Percentiles rank a stretch among this genome's conserved stretches.
phyloP scores from a whole-genome alignment of 768 basidiomycete species.

The Auricularia cornea region DNA sequence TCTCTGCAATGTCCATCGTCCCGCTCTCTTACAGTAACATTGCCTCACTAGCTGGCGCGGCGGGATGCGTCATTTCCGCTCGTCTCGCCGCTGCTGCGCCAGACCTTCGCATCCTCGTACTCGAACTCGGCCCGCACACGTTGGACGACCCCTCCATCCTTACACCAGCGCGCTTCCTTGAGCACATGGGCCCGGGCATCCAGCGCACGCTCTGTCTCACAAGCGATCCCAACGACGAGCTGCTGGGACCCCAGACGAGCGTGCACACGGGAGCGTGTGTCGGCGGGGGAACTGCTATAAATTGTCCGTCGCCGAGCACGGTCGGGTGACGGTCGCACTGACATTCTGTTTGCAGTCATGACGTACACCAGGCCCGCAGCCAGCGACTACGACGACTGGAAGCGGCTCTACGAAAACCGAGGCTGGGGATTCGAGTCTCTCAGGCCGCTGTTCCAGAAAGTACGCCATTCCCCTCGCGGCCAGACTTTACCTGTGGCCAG shows the following conservation, averaged over 20 bases:
- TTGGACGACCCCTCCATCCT: conserved; percentile 36
- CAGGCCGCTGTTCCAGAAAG: conserved; percentile 53
- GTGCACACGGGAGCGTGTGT: conserved; percentile 42
- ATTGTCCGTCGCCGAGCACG: conserved; percentile 31
- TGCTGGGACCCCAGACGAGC: conserved; percentile 35
- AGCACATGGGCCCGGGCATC: conserved; percentile 30
- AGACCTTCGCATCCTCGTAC: conserved; percentile 45
- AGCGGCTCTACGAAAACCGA: conserved; percentile 37
- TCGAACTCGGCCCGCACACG: conserved; percentile 52
- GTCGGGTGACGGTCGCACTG: neutral
- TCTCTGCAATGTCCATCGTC: too few relatives aligned
- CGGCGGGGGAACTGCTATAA: conserved; percentile 57
- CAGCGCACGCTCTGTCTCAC: conserved; percentile 38
- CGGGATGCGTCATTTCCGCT: conserved; percentile 51
- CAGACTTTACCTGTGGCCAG: too few relatives aligned
- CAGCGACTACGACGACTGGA: conserved; percentile 64
- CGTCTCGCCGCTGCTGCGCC: conserved; percentile 48
- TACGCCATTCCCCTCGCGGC: conserved; percentile 10
- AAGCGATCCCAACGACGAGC: conserved; percentile 32
- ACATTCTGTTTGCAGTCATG: conserved; percentile 25
- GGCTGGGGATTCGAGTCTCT: conserved; percentile 55
- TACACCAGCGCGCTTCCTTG: conserved; percentile 45
- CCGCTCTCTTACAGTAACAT: too few relatives aligned
- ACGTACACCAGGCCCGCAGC: conserved; percentile 52
- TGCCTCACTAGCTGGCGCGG: conserved; percentile 35